Conservation (phyloP, 345 rosid genomes). For the Sonneratia caseolaris region DNA sequence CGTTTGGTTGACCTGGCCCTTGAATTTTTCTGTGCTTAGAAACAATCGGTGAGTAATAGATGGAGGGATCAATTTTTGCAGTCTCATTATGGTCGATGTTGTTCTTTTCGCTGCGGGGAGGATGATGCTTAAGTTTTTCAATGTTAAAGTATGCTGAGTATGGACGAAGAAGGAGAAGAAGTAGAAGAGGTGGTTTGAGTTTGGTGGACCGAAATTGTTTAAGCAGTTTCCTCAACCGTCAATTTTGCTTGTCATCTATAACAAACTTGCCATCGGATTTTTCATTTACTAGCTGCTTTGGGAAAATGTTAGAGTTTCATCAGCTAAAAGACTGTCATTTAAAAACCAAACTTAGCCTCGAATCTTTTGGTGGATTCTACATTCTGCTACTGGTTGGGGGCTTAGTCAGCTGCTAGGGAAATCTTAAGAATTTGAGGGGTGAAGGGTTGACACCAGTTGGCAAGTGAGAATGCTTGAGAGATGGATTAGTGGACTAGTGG, state of each 20-base stretch:
- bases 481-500: not conserved
- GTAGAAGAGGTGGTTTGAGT: not conserved
- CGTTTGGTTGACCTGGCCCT: not conserved
- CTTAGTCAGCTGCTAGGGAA: not conserved
- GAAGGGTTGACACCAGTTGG: not conserved
- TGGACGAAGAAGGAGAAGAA: not conserved
- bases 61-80: not conserved
- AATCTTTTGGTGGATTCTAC: not conserved
- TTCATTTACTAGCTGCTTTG: not conserved
- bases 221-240: not conserved
- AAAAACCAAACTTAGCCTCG: not conserved
- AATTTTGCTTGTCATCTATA: not conserved
- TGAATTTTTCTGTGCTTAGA: not conserved
- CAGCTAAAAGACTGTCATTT: not conserved
- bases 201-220: not conserved
- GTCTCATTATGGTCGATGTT: not conserved
- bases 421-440: not conserved
- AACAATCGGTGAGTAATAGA: not conserved
- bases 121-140: too few species aligned
- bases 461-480: not conserved
- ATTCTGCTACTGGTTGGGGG: not conserved
- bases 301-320: not conserved
- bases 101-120: too few species aligned
- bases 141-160: not conserved
- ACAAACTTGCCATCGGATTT: not conserved